A percentile compares a stretch with the other conserved stretches of the same genome.
phyloP scores from a whole-genome alignment of 2,329 filamentous ascomycete genomes.

The Pseudogymnoascus sp. region DNA sequence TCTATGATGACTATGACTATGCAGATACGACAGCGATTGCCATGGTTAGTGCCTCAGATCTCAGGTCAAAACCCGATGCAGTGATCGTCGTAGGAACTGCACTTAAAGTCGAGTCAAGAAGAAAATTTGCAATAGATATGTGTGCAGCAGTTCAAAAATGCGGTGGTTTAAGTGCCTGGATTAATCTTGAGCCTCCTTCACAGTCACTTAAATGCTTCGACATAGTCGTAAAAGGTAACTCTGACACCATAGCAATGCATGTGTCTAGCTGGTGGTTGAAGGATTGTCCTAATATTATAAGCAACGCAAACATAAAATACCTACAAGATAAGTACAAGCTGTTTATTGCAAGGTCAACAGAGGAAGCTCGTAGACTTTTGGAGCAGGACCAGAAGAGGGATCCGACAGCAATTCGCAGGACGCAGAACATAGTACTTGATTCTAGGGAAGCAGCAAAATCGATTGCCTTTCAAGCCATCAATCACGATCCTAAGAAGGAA shows the following conservation, averaged over 20 bases:
- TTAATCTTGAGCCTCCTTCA: constrained; percentile 80
- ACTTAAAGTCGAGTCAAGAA: constrained; percentile 83
- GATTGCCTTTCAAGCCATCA: not conserved
- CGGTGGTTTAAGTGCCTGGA: constrained; percentile 81
- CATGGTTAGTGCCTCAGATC: constrained; percentile 73
- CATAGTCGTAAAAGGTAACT: constrained; percentile 76
- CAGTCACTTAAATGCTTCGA: constrained; percentile 79
- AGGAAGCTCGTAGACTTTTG: constrained; percentile 10
- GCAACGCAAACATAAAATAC: constrained; percentile 17
- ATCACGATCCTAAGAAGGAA: not conserved
- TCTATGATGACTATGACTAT: constrained; percentile 85
- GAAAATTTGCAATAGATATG: constrained; percentile 79
- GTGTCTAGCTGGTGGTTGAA: constrained; percentile 18
- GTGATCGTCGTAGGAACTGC: constrained; percentile 90
- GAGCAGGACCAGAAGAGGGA: not conserved
- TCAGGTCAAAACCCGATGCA: constrained; percentile 76
- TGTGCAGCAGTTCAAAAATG: constrained; percentile 72
- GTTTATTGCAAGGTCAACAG: constrained; percentile 17
- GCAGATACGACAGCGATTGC: constrained; percentile 91
- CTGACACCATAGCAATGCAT: constrained; percentile 67
- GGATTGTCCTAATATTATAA: constrained; percentile 16
- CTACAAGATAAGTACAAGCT: constrained; percentile 13
- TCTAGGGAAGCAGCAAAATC: not conserved
- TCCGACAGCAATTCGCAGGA: not conserved
- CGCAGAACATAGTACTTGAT: not conserved